Conservation (phyloP, 176 grass and related monocot species). For the Otatea glauca region DNA sequence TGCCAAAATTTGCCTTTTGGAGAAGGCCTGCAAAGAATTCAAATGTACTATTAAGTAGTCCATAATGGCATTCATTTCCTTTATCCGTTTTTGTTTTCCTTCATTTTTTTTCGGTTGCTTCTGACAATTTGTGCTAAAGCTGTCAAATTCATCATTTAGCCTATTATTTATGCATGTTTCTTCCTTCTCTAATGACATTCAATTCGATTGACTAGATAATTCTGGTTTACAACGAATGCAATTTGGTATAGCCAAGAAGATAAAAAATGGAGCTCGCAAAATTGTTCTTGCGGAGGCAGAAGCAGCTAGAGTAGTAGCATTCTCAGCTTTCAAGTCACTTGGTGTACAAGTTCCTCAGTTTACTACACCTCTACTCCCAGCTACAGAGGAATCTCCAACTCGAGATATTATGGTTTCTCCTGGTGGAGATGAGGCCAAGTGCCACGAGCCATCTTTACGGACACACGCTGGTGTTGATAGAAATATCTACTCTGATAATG, state of each 20-base stretch:
- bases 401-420: conserved; percentile 34
- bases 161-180: conserved; percentile 9
- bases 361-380: conserved; percentile 59
- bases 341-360: conserved; percentile 86
- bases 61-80: conserved; percentile 2
- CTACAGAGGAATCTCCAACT: conserved; percentile 50
- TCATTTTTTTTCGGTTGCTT: conserved; percentile 14
- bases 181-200: conserved; percentile 36
- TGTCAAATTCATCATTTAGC: conserved; percentile 1
- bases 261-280: conserved; percentile 92
- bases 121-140: conserved; percentile 12
- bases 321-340: conserved; percentile 93
- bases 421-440: conserved; percentile 48
- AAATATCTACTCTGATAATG: conserved; percentile 35
- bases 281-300: conserved; percentile 97
- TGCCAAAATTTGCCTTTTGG: not conserved
- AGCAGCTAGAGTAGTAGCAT: conserved; percentile 83
- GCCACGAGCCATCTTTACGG: conserved; percentile 43
- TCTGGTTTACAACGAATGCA: conserved; percentile 65
- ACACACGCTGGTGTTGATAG: conserved; percentile 36
- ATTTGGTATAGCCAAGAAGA: conserved; percentile 91
- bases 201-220: conserved; percentile 52
- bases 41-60: conserved; percentile 8
- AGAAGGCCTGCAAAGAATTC: conserved; percentile 1
- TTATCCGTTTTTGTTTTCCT: conserved; percentile 11